Conservation (phyloP, 164 flowering plant genomes). For the Cinnamomum chago region DNA sequence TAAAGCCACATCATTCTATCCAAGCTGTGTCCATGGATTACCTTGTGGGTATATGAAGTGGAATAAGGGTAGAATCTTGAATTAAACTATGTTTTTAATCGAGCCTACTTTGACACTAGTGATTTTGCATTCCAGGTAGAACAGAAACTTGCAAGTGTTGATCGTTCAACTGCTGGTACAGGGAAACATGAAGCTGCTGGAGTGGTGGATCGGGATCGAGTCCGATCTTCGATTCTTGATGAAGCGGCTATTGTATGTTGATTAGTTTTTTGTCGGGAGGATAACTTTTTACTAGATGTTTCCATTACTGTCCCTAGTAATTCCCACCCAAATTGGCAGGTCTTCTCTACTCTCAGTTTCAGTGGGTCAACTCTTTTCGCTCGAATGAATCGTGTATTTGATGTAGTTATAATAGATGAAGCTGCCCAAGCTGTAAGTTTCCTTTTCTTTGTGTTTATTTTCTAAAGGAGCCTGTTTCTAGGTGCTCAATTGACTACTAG, state of each 20-base stretch:
- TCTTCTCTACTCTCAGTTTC: slow-evolving; percentile 95
- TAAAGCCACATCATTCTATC: slow-evolving; percentile 90
- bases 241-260: slow-evolving; percentile 88
- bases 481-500: not conserved
- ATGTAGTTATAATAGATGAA: slow-evolving; percentile 97
- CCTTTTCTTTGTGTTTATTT: not conserved
- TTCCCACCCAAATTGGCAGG: slow-evolving; percentile 43
- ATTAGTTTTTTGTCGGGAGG: slow-evolving; percentile 2
- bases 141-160: slow-evolving; percentile 56
- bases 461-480: not conserved
- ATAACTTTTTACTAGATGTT: not conserved
- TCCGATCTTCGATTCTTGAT: slow-evolving; percentile 75
- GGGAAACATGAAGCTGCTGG: slow-evolving; percentile 52
- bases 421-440: slow-evolving; percentile 97
- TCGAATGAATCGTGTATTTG: slow-evolving; percentile 71
- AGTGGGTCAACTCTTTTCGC: slow-evolving; percentile 77
- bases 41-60: slow-evolving; percentile 48
- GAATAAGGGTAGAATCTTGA: not conserved
- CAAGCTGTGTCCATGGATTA: slow-evolving; percentile 86
- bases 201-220: slow-evolving; percentile 52
- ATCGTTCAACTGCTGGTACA: slow-evolving; percentile 38
- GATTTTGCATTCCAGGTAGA: slow-evolving; percentile 53
- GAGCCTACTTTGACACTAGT: slow-evolving; percentile 3
- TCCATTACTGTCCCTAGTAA: slow-evolving; percentile 1
- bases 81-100: not conserved